Evolutionary conservation across 805 yeast species (phyloP).

Genomic region (Schizosaccharomyces japonicus): DNA sequence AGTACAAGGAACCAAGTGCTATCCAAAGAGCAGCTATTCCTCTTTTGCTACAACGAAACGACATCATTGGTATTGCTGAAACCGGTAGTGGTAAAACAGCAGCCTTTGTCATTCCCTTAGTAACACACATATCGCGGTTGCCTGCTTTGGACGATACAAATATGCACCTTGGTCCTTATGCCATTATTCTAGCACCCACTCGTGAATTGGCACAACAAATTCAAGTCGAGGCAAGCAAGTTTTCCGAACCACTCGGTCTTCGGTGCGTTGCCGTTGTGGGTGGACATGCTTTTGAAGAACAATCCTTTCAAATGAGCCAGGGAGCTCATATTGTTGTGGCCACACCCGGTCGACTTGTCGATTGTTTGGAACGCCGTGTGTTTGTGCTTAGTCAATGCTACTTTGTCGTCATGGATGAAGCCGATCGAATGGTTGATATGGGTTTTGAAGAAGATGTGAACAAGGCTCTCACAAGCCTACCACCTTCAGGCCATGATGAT

Average conservation of each 20-base stretch:
- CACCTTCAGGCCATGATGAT: constrained; percentile 18
- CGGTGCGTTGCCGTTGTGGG: constrained; percentile 51
- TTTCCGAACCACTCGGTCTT: constrained; percentile 20
- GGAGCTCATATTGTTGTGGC: constrained; percentile 71
- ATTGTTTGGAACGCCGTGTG: constrained; percentile 47
- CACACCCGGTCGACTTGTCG: constrained; percentile 80
- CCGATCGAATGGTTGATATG: constrained; percentile 85
- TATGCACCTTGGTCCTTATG: constrained; percentile 42
- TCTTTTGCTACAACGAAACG: constrained; percentile 31
- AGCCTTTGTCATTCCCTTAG: constrained; percentile 53
- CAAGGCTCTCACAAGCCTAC: constrained; percentile 32
- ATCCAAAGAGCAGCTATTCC: constrained; percentile 81
- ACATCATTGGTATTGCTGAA: constrained; percentile 74
- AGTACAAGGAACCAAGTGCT: constrained; percentile 56
- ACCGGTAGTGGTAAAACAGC: constrained; percentile 93
- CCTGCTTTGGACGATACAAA: constrained; percentile 26
- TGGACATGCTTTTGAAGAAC: constrained; percentile 65
- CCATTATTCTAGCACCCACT: constrained; percentile 67
- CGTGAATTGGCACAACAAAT: constrained; percentile 85
- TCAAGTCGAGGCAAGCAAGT: constrained; percentile 35
- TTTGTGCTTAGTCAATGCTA: constrained; percentile 35
- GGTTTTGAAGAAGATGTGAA: constrained; percentile 71
- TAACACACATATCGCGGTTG: constrained; percentile 27
- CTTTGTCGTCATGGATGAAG: constrained; percentile 69
- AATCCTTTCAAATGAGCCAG: constrained; percentile 29